Evolutionary conservation across 352 stramenopile species (phyloP).

Genomic region (Phytophthora brassicae): DNA sequence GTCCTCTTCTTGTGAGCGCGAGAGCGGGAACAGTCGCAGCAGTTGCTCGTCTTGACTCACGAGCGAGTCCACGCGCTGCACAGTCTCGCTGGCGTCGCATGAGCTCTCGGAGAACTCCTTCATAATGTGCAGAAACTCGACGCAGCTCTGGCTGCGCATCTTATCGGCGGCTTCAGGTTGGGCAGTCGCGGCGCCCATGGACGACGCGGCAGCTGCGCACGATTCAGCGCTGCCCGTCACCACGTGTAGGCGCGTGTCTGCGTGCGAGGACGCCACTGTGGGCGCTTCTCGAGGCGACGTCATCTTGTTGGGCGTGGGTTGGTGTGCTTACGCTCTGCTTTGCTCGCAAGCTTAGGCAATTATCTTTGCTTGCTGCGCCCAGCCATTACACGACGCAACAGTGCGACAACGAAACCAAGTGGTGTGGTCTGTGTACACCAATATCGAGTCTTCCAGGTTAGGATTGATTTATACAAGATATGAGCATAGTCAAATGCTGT

Average conservation of each 20-base stretch:
- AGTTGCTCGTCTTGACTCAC: constrained; percentile 61
- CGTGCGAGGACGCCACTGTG: constrained; percentile 13
- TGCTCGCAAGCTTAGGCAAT: constrained; percentile 35
- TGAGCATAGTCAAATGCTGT: not conserved
- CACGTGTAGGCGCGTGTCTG: constrained; percentile 14
- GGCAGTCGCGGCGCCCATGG: not conserved
- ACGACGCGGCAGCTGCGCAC: not conserved
- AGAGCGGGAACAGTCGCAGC: constrained; percentile 52
- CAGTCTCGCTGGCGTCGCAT: constrained; percentile 61
- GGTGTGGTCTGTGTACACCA: not conserved
- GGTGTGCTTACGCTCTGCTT: too few relatives aligned
- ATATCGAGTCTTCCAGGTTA: not conserved
- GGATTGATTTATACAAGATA: not conserved
- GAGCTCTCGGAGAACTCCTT: constrained; percentile 72
- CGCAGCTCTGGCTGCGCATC: constrained; percentile 56
- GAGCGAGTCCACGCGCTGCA: constrained; percentile 68
- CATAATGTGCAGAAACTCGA: constrained; percentile 78
- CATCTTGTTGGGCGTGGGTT: constrained; percentile 24
- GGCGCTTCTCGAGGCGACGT: constrained; percentile 36
- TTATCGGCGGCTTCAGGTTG: constrained; percentile 12
- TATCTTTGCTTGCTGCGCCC: constrained; percentile 38
- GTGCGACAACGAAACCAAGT: constrained; percentile 24
- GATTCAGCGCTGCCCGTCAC: not conserved
- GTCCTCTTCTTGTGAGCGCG: constrained; percentile 29
- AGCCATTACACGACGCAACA: constrained; percentile 31